Base-by-base conservation (phyloP, 495 filamentous ascomycete genomes). In the Talaromyces nanjingensis region DNA sequence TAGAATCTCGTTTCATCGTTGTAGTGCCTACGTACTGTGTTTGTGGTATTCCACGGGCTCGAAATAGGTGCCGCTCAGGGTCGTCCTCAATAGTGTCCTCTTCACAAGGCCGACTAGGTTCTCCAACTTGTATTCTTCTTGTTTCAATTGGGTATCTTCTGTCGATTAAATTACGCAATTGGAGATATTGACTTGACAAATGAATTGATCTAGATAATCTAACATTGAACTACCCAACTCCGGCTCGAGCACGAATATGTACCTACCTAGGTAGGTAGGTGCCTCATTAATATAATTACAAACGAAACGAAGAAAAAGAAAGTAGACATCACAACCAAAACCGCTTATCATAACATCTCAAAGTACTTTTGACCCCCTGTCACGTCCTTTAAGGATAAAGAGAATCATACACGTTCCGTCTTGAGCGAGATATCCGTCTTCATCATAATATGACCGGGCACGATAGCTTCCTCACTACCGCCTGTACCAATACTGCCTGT, bases 351-450 rank as follows among this genome's bases (percentile, higher is more conserved):
- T 29, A 57, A 57, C 31, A 57, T 27, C 22, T 24, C 54, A 57
- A n/a, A 33, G 54, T 29, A 27, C 16, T 57, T 27, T 27, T 27
- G 12, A 12, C 5, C 14, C 53, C 9, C 20, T 37, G 37, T 22
- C 31, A 31, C 57, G 8, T 4, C 12, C 18, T n/a, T 18, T 0
- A 47, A n/a, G 59, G 18, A n/a, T 18, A 18, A 25, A 7, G 24
- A 24, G 34, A 24, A 12, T 29, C 14, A 18, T 47, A 61, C 14
- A 45, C 22, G 34, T 22, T 61, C 59, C 16, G 59, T 61, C 37
- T 47, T 22, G 59, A 61, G 59, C 59, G 59, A 61, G 20, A 69
- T 65, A 61, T 65, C 67, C 18, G 65, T 69, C 25, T 66, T 66
- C 52, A 66, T 59, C 37, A 69, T 24, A 34, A 69, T 66, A 31